A percentile compares a stretch with the other conserved stretches of the same genome.
phyloP scores from a whole-genome alignment of 768 basidiomycete species.

The Lentinula aciculospora region DNA sequence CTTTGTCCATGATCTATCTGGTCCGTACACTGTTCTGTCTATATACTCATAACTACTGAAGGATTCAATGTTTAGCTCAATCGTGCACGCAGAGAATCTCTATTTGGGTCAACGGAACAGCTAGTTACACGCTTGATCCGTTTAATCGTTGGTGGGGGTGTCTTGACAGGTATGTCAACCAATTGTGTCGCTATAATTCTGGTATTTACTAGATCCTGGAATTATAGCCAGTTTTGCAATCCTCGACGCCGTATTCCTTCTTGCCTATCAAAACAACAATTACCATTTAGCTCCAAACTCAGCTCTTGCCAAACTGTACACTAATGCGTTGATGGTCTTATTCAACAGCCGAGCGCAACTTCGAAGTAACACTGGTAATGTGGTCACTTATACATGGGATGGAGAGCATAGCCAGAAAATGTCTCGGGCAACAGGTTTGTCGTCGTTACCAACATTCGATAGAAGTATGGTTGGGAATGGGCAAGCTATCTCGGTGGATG shows the following conservation, averaged over 20 bases:
- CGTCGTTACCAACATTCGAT: neutral
- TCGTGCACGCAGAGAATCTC: neutral
- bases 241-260: neutral
- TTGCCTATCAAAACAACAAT: neutral
- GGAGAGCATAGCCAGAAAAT: neutral
- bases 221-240: neutral
- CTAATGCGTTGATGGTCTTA: neutral
- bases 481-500: neutral
- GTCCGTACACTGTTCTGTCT: neutral
- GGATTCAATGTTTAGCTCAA: neutral
- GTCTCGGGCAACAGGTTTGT: neutral
- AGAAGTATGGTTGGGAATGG: neutral
- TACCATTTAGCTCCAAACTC: neutral
- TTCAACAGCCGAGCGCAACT: neutral
- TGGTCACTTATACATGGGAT: neutral
- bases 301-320: neutral
- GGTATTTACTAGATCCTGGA: neutral
- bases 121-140: neutral
- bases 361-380: neutral
- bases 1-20: neutral
- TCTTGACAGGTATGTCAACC: neutral
- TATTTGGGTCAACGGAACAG: neutral
- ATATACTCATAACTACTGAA: neutral
- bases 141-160: neutral
- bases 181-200: neutral